Evolutionary conservation across 805 yeast genomes (phyloP).

Genomic region (Yarrowia hollandica): DNA sequence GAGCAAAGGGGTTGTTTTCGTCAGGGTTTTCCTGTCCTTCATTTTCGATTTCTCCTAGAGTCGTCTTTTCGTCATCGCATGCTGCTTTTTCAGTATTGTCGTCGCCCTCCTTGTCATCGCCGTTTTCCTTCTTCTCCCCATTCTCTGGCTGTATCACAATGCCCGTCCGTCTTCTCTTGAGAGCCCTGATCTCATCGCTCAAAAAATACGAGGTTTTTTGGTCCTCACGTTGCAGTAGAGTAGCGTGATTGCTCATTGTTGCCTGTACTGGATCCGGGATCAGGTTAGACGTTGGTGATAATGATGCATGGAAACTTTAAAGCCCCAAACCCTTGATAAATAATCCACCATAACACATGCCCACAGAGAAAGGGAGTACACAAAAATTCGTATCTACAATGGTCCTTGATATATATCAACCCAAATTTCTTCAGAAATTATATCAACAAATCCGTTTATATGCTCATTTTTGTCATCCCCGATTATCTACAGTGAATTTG

Average conservation of each 20-base stretch:
- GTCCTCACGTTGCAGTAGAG: conserved; percentile 19
- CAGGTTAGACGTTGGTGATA: not conserved
- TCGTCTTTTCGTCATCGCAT: not conserved
- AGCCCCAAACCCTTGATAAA: too few species aligned
- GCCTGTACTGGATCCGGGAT: not conserved
- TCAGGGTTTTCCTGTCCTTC: conserved; percentile 9
- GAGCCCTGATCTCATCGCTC: conserved; percentile 5
- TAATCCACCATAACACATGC: too few species aligned
- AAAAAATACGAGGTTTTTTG: conserved; percentile 14
- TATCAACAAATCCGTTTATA: too few species aligned
- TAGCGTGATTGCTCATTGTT: conserved; percentile 16
- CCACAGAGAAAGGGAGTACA: too few species aligned
- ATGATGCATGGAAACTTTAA: not conserved
- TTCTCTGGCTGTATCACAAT: not conserved
- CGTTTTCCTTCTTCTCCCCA: not conserved
- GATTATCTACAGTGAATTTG: too few species aligned
- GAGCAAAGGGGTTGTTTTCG: conserved; percentile 45
- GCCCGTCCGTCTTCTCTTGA: conserved; percentile 1
- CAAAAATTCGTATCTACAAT: too few species aligned
- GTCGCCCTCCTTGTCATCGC: not conserved
- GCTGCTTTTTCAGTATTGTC: not conserved
- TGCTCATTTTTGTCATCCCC: too few species aligned
- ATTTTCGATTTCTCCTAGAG: conserved; percentile 8
- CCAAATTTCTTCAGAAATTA: too few species aligned
- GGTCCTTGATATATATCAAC: too few species aligned